A percentile compares a stretch with the other conserved stretches of the same genome.
These are phyloP conservation scores for Geotrichum histeridarum DNA, from an alignment of 1,139 yeast genomes.

Conservation along the genomic window DNA sequence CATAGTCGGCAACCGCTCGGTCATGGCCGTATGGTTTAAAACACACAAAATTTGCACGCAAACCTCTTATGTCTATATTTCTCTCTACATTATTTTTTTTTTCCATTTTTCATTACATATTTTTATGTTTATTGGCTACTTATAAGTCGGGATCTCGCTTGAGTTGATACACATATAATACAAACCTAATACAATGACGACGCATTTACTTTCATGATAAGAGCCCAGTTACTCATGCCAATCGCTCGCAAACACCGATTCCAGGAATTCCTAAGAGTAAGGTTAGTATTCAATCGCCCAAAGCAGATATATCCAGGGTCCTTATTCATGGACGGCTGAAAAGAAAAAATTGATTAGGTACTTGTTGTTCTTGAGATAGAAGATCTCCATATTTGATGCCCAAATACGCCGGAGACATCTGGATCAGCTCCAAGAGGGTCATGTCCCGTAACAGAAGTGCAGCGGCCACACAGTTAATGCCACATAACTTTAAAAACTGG, in stretches of 20 bases:
- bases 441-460: conserved; percentile 12
- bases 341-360: neutral
- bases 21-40: neutral
- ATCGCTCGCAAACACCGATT: conserved; percentile 7
- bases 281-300: neutral
- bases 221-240: conserved; percentile 4
- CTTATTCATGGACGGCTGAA: too few species aligned
- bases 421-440: conserved; percentile 8
- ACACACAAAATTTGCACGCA: neutral
- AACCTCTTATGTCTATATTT: neutral
- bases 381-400: conserved; percentile 17
- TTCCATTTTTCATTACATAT: too few species aligned
- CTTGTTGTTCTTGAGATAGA: conserved; percentile 9
- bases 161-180: neutral
- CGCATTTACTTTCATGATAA: neutral
- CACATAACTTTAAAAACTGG: conserved; percentile 16
- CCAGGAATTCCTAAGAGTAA: conserved; percentile 6
- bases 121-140: too few species aligned
- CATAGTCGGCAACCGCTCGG: conserved; percentile 5
- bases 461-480: conserved; percentile 17
- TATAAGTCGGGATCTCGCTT: too few species aligned
- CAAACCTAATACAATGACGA: neutral
- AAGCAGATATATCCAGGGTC: neutral
- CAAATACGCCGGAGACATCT: conserved; percentile 13
- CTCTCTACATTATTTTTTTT: too few species aligned